Conservation (phyloP, 352 stramenopile species). For the Saprolegnia diclina region DNA sequence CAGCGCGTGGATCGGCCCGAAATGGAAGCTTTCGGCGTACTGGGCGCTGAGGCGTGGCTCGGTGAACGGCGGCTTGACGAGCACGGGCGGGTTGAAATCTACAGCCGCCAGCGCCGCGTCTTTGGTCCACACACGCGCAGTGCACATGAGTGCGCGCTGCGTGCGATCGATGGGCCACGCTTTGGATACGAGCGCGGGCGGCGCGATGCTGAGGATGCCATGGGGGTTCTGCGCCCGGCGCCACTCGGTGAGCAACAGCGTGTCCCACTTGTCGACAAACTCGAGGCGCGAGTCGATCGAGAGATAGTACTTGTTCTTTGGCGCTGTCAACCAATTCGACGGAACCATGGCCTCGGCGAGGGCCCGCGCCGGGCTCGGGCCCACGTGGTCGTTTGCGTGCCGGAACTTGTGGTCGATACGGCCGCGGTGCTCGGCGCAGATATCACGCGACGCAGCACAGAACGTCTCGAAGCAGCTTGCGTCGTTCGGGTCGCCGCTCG, state of each 20-base stretch:
- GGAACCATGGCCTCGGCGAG: slow-evolving; percentile 60
- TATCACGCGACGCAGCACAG: slow-evolving; percentile 39
- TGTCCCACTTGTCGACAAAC: slow-evolving; percentile 71
- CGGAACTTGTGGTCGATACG: slow-evolving; percentile 49
- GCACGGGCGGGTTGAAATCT: slow-evolving; percentile 72
- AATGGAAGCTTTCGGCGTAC: slow-evolving; percentile 81
- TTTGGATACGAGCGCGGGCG: slow-evolving; percentile 49
- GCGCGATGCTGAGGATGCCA: slow-evolving; percentile 69
- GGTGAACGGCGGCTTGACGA: slow-evolving; percentile 31
- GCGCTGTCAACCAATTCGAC: neutral
- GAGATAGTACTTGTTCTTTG: slow-evolving; percentile 59
- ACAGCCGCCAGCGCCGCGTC: slow-evolving; percentile 45
- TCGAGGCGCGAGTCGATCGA: slow-evolving; percentile 59
- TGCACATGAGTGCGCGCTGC: slow-evolving; percentile 51
- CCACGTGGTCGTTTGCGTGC: slow-evolving; percentile 53
- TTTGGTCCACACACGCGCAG: slow-evolving; percentile 72
- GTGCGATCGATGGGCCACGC: slow-evolving; percentile 32
- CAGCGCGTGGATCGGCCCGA: slow-evolving; percentile 51
- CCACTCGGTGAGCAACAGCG: slow-evolving; percentile 72
- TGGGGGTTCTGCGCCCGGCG: slow-evolving; percentile 70
- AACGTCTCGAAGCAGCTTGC: slow-evolving; percentile 56
- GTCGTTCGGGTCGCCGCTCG: slow-evolving; percentile 33
- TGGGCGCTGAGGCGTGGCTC: slow-evolving; percentile 64
- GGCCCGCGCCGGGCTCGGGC: slow-evolving; percentile 45
- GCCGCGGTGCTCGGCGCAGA: slow-evolving; percentile 43